phyloP scores from a whole-genome alignment of 2,329 filamentous ascomycete genomes.

The Botrytis fabae region DNA sequence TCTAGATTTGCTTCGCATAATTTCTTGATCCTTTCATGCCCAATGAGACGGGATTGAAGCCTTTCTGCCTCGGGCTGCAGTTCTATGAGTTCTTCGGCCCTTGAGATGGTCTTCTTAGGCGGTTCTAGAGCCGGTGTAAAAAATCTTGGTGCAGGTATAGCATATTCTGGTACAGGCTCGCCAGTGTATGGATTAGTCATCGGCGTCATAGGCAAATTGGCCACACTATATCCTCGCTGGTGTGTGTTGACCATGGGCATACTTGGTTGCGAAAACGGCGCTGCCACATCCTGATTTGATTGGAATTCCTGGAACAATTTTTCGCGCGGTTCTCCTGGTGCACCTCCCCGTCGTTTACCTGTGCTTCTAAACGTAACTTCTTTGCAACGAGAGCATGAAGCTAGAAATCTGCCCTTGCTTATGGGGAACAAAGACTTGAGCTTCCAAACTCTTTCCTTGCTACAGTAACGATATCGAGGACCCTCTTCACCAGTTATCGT shows the following conservation, averaged over 20 bases:
- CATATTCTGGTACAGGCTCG: background rate
- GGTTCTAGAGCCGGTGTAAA: background rate
- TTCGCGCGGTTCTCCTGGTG: background rate
- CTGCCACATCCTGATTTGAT: background rate
- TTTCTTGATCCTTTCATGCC: background rate
- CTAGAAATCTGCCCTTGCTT: background rate
- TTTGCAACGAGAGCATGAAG: background rate
- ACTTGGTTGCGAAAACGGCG: background rate
- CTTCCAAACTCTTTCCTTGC: background rate
- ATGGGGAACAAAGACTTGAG: background rate
- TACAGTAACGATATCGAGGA: background rate
- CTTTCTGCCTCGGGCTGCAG: background rate
- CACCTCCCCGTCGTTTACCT: background rate
- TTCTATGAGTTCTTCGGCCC: background rate
- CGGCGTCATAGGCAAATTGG: background rate
- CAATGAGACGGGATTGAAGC: background rate
- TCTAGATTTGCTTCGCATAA: background rate
- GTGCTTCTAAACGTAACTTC: accelerated
- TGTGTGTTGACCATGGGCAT: background rate
- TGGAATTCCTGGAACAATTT: background rate
- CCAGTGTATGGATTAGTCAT: background rate
- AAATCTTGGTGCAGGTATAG: background rate
- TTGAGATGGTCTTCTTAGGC: background rate
- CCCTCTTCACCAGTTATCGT: background rate
- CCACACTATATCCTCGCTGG: background rate